Evolutionary conservation across 306 rosid genomes (phyloP).

Genomic region (Medicago ruthenica): DNA sequence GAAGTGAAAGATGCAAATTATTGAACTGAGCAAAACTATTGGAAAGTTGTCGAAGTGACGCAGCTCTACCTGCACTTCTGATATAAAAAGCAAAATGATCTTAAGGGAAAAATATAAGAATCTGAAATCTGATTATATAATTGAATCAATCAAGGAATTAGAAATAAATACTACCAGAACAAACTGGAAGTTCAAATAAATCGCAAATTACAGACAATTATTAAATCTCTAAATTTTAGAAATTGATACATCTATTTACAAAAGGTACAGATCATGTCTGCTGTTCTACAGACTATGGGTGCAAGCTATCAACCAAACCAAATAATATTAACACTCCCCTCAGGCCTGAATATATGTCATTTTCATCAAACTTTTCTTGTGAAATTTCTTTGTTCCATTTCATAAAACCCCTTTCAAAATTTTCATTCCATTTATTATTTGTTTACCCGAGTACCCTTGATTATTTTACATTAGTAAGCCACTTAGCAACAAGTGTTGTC

Average conservation of each 20-base stretch:
- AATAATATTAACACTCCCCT: conserved; percentile 11
- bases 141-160: conserved; percentile 27
- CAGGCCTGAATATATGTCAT: not conserved
- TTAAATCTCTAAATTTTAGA: not conserved
- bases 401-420: not conserved
- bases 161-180: conserved; percentile 10
- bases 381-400: not conserved
- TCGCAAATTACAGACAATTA: not conserved
- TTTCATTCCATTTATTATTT: not conserved
- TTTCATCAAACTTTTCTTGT: not conserved
- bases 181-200: conserved; percentile 37
- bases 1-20: conserved; percentile 72
- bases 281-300: not conserved
- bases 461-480: not conserved
- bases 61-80: conserved; percentile 80
- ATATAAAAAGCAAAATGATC: conserved; percentile 48
- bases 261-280: not conserved
- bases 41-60: conserved; percentile 86
- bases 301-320: not conserved
- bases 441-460: not conserved
- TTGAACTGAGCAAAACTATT: conserved; percentile 91
- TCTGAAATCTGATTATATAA: conserved; percentile 28
- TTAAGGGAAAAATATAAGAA: conserved; percentile 4
- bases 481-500: not conserved
- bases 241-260: not conserved